A percentile compares a stretch with the other conserved stretches of the same genome.
Evolutionary conservation across 2,329 filamentous ascomycete genomes (phyloP).

Genomic region (Xenoacremonium recifei): DNA sequence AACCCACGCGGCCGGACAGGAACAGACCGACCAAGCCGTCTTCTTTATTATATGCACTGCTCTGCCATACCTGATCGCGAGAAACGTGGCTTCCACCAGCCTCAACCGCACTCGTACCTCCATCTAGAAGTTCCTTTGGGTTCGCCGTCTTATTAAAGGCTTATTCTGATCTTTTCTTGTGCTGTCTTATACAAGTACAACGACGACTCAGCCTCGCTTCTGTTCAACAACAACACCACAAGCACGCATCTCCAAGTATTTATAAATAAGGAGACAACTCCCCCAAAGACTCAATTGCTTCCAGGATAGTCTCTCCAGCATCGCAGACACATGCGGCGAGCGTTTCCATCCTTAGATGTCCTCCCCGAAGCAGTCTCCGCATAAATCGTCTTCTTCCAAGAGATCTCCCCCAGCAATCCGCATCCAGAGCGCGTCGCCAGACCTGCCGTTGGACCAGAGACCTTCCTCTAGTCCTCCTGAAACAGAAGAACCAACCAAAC

Average conservation of each 20-base stretch:
- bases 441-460: slow-evolving; percentile 3
- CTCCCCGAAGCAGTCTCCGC: slow-evolving; percentile 14
- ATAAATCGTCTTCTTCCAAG: no score
- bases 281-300: background rate
- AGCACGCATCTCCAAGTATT: no score
- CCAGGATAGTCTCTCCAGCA: background rate
- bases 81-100: slow-evolving; percentile 2
- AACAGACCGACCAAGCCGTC: no score
- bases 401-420: slow-evolving; percentile 24
- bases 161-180: no score
- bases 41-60: slow-evolving; percentile 20
- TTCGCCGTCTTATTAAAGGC: no score
- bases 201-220: background rate
- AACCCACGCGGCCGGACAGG: no score
- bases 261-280: background rate
- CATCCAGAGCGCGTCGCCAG: slow-evolving; percentile 28
- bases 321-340: slow-evolving; percentile 9
- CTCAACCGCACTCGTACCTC: background rate
- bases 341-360: slow-evolving; percentile 25
- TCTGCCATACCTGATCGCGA: slow-evolving; percentile 16
- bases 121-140: background rate
- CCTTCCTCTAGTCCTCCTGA: no score
- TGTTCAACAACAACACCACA: background rate
- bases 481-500: slow-evolving; percentile 7
- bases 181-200: no score